Evolutionary conservation across 2,329 filamentous ascomycete genomes (phyloP).

Genomic region (Metarhizium anisopliae): DNA sequence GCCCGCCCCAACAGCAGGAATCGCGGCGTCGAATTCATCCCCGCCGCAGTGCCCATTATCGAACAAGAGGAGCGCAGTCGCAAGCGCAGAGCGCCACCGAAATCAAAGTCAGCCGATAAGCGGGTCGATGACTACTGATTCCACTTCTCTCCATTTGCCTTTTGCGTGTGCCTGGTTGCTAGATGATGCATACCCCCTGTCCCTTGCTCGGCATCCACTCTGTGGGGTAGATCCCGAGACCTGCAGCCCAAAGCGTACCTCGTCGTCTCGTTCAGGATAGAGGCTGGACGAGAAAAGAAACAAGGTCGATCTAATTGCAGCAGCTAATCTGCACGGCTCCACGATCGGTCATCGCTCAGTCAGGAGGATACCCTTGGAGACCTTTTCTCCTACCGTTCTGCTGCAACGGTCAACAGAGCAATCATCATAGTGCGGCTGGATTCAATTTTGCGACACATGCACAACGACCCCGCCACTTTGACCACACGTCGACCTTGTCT

Average conservation of each 20-base stretch:
- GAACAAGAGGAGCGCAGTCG: slow-evolving; percentile 31
- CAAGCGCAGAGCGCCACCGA: slow-evolving; percentile 29
- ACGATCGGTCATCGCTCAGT: not conserved
- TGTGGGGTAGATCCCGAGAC: slow-evolving; percentile 3
- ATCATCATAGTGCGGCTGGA: not conserved
- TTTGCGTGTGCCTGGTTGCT: not conserved
- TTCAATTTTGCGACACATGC: not conserved
- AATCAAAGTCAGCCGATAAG: slow-evolving; percentile 25
- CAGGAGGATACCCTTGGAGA: not conserved
- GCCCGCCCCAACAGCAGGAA: slow-evolving; percentile 29
- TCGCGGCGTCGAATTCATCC: slow-evolving; percentile 30
- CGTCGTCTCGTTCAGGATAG: not conserved
- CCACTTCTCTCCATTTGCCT: not conserved
- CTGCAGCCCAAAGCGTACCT: not conserved
- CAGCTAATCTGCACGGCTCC: not conserved
- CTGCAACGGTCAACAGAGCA: not conserved
- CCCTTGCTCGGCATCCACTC: not conserved
- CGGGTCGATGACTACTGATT: slow-evolving; percentile 20
- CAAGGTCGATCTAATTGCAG: not conserved
- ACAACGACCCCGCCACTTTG: not conserved
- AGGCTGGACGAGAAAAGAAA: slow-evolving; percentile 1
- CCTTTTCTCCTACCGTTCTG: not conserved
- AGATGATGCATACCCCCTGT: not conserved
- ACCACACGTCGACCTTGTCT: not conserved
- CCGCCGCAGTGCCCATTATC: slow-evolving; percentile 29